Percentiles rank a stretch among this genome's conserved stretches.
Evolutionary conservation across 202 grass and related monocot species (phyloP).

Genomic region (Carex arenaria): DNA sequence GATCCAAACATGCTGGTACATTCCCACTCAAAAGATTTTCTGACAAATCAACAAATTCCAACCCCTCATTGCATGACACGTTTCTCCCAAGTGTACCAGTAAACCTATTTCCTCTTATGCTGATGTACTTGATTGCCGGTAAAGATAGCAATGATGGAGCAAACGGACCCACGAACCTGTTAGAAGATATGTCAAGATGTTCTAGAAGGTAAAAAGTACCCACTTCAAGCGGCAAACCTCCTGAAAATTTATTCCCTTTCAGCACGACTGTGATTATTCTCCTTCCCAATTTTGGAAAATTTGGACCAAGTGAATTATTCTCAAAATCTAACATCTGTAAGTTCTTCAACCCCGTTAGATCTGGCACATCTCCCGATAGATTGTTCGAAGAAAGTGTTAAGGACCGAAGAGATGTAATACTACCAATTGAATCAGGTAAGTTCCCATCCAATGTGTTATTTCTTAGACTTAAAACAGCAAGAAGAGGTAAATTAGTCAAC

Average conservation of each 20-base stretch:
- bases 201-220: constrained; percentile 60
- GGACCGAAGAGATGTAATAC: constrained; percentile 36
- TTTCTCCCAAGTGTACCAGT: constrained; percentile 65
- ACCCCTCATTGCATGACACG: constrained; percentile 67
- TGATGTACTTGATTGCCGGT: constrained; percentile 72
- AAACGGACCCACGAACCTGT: constrained; percentile 83
- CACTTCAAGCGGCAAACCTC: constrained; percentile 51
- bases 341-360: constrained; percentile 48
- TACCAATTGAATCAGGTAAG: constrained; percentile 49
- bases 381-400: constrained; percentile 70
- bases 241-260: constrained; percentile 54
- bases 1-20: constrained; percentile 56
- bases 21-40: constrained; percentile 75
- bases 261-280: constrained; percentile 70
- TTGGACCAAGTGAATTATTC: constrained; percentile 73
- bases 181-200: constrained; percentile 63
- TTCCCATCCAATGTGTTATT: constrained; percentile 62
- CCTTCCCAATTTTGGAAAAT: constrained; percentile 58
- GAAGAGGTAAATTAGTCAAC: constrained; percentile 38
- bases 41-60: constrained; percentile 70
- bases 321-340: constrained; percentile 77
- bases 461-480: constrained; percentile 67
- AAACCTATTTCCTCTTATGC: constrained; percentile 65
- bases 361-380: constrained; percentile 55
- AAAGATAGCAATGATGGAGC: constrained; percentile 48